Conservation (phyloP, 2,329 filamentous ascomycete genomes). For the Aspergillus viridinutans region DNA sequence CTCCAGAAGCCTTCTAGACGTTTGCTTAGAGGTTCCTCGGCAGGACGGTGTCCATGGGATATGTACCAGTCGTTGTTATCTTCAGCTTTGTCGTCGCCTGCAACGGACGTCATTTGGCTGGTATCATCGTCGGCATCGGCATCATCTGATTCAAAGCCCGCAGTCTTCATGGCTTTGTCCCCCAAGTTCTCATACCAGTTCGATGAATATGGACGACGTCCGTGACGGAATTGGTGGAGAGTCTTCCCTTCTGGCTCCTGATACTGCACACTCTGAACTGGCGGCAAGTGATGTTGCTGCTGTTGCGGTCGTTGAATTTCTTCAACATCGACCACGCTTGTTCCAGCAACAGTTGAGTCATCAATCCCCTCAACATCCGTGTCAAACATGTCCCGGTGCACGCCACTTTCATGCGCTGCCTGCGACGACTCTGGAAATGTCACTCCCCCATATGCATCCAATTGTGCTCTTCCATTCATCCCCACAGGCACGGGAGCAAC, state of each 20-base stretch:
- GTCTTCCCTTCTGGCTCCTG: constrained; percentile 18
- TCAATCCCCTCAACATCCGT: constrained; percentile 43
- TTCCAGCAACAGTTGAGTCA: constrained; percentile 39
- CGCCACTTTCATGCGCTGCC: constrained; percentile 11
- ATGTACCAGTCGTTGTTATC: constrained; percentile 26
- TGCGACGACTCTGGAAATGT: constrained; percentile 16
- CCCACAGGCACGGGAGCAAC: constrained; percentile 14
- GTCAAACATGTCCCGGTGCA: constrained; percentile 36
- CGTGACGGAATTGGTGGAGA: constrained; percentile 21
- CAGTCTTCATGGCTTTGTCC: constrained; percentile 32
- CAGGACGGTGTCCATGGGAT: constrained; percentile 23
- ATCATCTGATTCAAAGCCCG: constrained; percentile 36
- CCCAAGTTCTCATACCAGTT: constrained; percentile 33
- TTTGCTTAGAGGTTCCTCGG: constrained; percentile 34
- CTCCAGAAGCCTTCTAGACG: constrained; percentile 38
- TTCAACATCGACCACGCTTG: constrained; percentile 35
- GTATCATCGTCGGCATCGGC: constrained; percentile 24
- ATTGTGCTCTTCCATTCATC: constrained; percentile 13
- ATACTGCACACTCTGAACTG: constrained; percentile 15
- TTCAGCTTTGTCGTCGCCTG: constrained; percentile 27
- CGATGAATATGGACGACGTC: constrained; percentile 22
- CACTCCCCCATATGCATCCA: constrained; percentile 15
- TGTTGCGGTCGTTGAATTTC: constrained; percentile 16
- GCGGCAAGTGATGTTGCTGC: constrained; percentile 14
- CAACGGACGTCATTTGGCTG: constrained; percentile 28